Conservation (phyloP, 495 filamentous ascomycete genomes). For the Entonaema liquescens region DNA sequence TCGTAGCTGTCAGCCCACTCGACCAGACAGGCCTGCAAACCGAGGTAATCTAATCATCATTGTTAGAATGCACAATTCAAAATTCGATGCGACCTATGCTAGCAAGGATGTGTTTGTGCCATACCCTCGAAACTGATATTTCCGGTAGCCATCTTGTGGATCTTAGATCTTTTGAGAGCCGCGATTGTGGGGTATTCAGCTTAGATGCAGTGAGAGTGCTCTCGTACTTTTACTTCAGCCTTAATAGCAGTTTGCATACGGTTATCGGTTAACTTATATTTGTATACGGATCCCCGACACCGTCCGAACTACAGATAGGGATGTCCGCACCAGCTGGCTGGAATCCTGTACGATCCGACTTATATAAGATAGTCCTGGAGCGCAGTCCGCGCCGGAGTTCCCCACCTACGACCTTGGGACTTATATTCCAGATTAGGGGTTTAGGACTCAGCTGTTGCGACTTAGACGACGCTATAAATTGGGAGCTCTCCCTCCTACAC, state of each 20-base stretch:
- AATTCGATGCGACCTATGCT: neutral
- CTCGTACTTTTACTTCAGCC: neutral
- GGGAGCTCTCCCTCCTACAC: neutral
- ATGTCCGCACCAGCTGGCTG: neutral
- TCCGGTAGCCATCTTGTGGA: conserved; percentile 26
- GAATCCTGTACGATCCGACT: conserved; percentile 12
- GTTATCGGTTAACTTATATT: conserved; percentile 1
- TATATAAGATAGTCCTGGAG: neutral
- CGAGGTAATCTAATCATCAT: conserved; percentile 58
- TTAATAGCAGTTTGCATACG: conserved; percentile 12
- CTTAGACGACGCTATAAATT: neutral
- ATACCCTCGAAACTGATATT: conserved; percentile 45
- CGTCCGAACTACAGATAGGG: conserved; percentile 12
- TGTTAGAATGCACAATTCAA: conserved; percentile 18
- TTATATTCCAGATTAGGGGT: neutral
- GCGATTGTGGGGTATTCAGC: neutral
- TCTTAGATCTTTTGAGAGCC: neutral
- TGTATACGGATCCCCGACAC: conserved; percentile 28
- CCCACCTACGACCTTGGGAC: conserved; percentile 21
- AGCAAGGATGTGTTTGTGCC: neutral
- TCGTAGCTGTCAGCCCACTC: conserved; percentile 89
- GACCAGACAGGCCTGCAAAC: conserved; percentile 62
- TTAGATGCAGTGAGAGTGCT: neutral
- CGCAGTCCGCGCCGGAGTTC: conserved; percentile 20
- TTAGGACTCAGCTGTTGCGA: neutral